phyloP scores from a whole-genome alignment of 805 yeast genomes.

The Vanderwaltozyma verrucispora region DNA sequence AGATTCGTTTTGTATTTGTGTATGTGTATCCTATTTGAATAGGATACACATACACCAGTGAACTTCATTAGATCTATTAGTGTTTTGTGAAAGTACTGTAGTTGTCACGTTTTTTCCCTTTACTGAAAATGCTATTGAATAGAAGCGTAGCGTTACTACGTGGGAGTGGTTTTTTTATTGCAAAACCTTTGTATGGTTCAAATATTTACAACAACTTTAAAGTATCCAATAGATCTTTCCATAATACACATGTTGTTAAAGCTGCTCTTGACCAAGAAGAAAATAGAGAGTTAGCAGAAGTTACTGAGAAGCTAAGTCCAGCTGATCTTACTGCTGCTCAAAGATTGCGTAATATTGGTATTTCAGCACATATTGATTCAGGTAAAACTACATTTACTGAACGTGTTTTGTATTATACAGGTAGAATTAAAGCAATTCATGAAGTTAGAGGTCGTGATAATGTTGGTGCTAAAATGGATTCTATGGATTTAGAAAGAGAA shows the following conservation, averaged over 20 bases:
- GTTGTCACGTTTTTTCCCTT: no score
- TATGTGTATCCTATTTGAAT: no score
- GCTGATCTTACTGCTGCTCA: constrained; percentile 42
- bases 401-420: constrained; percentile 91
- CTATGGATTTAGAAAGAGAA: constrained; percentile 97
- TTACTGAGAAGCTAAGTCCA: constrained; percentile 32
- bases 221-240: constrained; percentile 12
- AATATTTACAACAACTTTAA: no score
- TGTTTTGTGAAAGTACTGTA: no score
- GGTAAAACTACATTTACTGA: constrained; percentile 98
- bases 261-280: constrained; percentile 56
- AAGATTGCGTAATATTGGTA: constrained; percentile 85
- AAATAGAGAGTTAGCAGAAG: not conserved
- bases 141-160: not conserved
- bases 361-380: constrained; percentile 95
- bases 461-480: constrained; percentile 99
- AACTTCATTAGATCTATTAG: no score
- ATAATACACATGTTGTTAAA: constrained; percentile 7
- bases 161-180: not conserved
- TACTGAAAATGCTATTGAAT: not conserved
- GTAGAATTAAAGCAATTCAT: constrained; percentile 92
- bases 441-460: constrained; percentile 95
- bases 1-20: no score
- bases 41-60: no score
- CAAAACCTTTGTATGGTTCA: no score